Evolutionary conservation across 768 basidiomycete genomes (phyloP), one percentile per base, ranked within the genome.

Genomic region (Phylloporus scabripes): DNA sequence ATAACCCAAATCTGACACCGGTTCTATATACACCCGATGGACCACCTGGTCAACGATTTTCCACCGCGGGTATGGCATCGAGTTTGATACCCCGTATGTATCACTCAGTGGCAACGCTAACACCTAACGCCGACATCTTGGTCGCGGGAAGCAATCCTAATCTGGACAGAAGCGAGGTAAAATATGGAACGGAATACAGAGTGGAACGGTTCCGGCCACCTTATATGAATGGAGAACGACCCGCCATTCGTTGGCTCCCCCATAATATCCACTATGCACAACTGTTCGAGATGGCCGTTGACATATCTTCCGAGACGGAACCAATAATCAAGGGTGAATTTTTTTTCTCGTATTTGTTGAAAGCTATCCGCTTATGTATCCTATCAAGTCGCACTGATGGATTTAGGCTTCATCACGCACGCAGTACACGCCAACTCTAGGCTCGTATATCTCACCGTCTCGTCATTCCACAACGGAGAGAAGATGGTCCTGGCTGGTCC

Each of bases 81-180:
- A 88, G 84, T 60, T 48, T 70, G 20, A 88, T 91, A 52, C 81
- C 89, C 15, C 68, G 89, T 45, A 58, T 92, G 65, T 92, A 91
- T 60, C 88, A 91, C 60, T 90, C 87, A n/a, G 80, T 86, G 0
- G 89, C 88, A 40, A 87, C 83, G 14, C 67, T 90, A 58, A 84
- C 85, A 7, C 88, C 88, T 7, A 70, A 68, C 26, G 89, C 82
- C 3, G 75, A 78, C 45, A 66, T 91, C 43, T 80, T 91, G 82
- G 80, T 92, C 49, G 82, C 87, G 17, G 88, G 88, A 29, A 87
- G 87, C 51, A 91, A 89, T 59, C 89, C 89, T 21, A 91, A 91
- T 65, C 65, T 90, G 50, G 87, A 91, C 64, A 71, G 86, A 45
- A 88, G 83, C 57, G 83, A 81, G 56, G 57, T 79, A 36, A 71